phyloP scores from a whole-genome alignment of 164 flowering plant species.

The Hamamelis virginiana region DNA sequence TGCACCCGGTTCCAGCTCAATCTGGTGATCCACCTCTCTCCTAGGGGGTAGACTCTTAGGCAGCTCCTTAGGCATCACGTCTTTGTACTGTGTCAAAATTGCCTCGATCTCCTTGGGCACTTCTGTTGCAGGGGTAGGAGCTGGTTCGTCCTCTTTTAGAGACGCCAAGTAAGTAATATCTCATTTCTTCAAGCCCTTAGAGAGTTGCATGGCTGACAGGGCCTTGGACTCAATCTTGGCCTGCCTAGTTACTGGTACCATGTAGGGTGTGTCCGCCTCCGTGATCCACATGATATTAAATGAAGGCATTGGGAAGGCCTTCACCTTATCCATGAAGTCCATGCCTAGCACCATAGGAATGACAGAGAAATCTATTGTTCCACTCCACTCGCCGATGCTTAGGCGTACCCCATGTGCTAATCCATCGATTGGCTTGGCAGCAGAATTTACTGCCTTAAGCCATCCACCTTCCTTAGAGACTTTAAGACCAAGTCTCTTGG shows the following conservation, averaged over 20 bases:
- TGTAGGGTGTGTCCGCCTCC: neutral
- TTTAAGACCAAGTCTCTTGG: neutral
- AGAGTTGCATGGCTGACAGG: neutral
- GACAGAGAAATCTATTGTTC: neutral
- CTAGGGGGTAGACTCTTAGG: slow-evolving; percentile 4
- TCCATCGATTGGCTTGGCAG: neutral
- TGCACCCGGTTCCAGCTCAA: neutral
- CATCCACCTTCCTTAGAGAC: neutral
- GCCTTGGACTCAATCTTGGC: neutral
- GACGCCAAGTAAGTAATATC: neutral
- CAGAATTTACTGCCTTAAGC: slow-evolving; percentile 2
- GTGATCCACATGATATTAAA: neutral
- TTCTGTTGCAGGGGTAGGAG: too few species aligned
- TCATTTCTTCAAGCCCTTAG: neutral
- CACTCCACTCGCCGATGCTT: neutral
- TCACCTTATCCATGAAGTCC: neutral
- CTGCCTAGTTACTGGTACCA: neutral
- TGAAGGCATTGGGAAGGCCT: neutral
- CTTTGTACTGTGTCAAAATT: neutral
- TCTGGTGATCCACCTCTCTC: slow-evolving; percentile 5
- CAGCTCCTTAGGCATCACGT: slow-evolving; percentile 9
- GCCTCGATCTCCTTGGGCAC: neutral
- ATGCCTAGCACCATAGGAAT: neutral
- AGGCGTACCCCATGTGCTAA: neutral
- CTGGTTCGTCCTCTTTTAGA: neutral